These are phyloP conservation scores for Lactarius sanguifluus DNA, from an alignment of 768 basidiomycete species.

Conservation along the genomic window DNA sequence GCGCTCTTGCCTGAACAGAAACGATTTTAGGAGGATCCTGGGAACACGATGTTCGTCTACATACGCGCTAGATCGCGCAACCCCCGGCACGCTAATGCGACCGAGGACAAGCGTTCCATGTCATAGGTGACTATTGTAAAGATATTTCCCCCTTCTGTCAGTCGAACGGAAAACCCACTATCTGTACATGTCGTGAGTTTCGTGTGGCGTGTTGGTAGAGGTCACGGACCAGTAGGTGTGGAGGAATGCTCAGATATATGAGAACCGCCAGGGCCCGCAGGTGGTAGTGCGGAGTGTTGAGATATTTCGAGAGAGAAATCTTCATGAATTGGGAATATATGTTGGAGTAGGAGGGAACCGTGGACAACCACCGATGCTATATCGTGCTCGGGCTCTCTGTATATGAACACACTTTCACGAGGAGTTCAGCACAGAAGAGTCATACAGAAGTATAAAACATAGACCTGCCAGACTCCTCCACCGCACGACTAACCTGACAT, in stretches of 20 bases:
- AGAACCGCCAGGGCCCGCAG: neutral
- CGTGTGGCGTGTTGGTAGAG: neutral
- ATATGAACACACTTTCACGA: conserved; percentile 20
- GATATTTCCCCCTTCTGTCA: conserved; percentile 9
- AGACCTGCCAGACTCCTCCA: conserved; percentile 20
- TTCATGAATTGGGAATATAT: conserved; percentile 20
- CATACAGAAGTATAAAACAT: neutral
- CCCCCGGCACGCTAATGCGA: conserved; percentile 16
- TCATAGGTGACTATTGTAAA: conserved; percentile 18
- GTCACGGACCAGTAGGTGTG: conserved; percentile 12
- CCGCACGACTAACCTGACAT: neutral
- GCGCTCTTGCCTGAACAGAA: conserved; percentile 14
- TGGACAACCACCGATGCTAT: neutral
- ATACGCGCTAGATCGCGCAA: conserved; percentile 24
- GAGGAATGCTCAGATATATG: neutral
- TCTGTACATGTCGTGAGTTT: conserved; percentile 16
- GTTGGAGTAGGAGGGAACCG: conserved; percentile 16
- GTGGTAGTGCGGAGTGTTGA: conserved; percentile 7
- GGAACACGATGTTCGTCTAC: neutral
- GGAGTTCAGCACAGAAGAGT: conserved; percentile 1
- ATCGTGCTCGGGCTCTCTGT: conserved; percentile 6
- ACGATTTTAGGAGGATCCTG: neutral
- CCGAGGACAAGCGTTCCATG: conserved; percentile 21
- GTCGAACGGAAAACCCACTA: conserved; percentile 11
- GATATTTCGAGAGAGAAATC: conserved; percentile 26